A percentile compares a stretch with the other conserved stretches of the same genome.
These are phyloP conservation scores for Chlorokybus atmophyticus DNA, from an alignment of 139 green algal species.

Conservation along the genomic window DNA sequence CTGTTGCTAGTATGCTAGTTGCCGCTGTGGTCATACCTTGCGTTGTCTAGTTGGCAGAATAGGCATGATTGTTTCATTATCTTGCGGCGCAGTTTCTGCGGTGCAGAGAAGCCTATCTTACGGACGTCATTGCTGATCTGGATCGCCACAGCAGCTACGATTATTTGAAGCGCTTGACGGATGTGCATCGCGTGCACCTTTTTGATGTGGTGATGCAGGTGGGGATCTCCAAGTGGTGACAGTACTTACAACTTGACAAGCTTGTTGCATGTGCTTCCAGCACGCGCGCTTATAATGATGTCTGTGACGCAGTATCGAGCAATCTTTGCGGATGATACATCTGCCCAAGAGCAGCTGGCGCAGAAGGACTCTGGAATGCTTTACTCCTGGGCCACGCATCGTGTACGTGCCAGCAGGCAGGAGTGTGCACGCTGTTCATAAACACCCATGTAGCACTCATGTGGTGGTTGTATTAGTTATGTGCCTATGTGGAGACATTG, in stretches of 20 bases:
- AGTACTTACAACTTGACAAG: too few species aligned
- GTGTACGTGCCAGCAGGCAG: too few species aligned
- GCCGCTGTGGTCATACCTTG: neutral
- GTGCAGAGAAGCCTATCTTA: slow-evolving; percentile 40
- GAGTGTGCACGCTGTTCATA: too few species aligned
- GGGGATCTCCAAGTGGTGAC: too few species aligned
- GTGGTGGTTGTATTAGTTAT: too few species aligned
- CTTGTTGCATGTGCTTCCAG: too few species aligned
- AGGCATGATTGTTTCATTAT: too few species aligned
- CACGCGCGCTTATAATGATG: neutral
- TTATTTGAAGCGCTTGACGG: slow-evolving; percentile 79
- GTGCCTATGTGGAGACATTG: slow-evolving; percentile 26
- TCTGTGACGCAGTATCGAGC: slow-evolving; percentile 88
- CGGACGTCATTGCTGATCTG: slow-evolving; percentile 57
- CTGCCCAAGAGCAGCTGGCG: slow-evolving; percentile 10
- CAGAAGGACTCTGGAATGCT: slow-evolving; percentile 27
- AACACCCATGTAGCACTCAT: too few species aligned
- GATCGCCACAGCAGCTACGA: slow-evolving; percentile 48
- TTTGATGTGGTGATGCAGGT: slow-evolving; percentile 97
- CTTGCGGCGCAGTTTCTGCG: slow-evolving; percentile 58
- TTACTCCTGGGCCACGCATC: slow-evolving; percentile 34
- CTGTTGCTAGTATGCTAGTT: neutral
- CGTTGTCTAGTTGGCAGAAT: neutral
- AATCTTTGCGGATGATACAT: slow-evolving; percentile 77
- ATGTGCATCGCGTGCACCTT: slow-evolving; percentile 88